Conservation (phyloP, 2,329 filamentous ascomycete species). For the Hymenotorrendiella dingleyae region DNA sequence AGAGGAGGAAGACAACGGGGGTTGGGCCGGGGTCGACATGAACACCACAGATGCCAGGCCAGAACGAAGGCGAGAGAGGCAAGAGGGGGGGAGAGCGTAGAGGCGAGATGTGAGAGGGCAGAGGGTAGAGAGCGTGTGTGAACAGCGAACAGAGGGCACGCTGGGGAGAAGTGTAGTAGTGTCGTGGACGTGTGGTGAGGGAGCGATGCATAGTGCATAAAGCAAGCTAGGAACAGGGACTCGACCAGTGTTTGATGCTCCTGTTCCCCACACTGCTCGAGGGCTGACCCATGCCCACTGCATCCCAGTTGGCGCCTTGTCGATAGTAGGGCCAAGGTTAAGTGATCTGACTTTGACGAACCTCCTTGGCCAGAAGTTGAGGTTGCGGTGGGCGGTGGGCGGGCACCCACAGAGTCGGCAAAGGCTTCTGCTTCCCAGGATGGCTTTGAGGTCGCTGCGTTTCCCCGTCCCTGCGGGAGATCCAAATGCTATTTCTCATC, state of each 20-base stretch:
- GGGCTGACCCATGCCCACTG: constrained; percentile 24
- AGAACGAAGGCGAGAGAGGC: constrained; percentile 14
- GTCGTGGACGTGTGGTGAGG: not conserved
- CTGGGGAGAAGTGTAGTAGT: not conserved
- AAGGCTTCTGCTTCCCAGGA: too few relatives aligned
- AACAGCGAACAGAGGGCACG: not conserved
- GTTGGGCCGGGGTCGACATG: constrained; percentile 29
- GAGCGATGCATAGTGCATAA: constrained; percentile 28
- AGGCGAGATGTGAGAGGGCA: too few relatives aligned
- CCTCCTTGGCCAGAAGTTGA: constrained; percentile 16
- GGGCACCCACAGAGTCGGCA: too few relatives aligned
- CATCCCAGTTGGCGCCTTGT: constrained; percentile 27
- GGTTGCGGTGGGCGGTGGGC: too few relatives aligned
- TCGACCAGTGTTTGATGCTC: constrained; percentile 32
- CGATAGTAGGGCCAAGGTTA: constrained; percentile 19
- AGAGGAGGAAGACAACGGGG: constrained; percentile 22
- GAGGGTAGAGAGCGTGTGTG: too few relatives aligned
- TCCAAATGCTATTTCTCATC: constrained; percentile 23
- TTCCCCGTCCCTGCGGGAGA: constrained; percentile 23
- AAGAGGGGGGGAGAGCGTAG: constrained; percentile 1
- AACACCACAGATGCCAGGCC: constrained; percentile 17
- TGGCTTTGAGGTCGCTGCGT: constrained; percentile 23
- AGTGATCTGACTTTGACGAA: constrained; percentile 15
- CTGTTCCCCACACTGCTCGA: constrained; percentile 28
- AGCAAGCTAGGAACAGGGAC: constrained; percentile 25